A percentile compares a stretch with the other conserved stretches of the same genome.
Evolutionary conservation across 2,329 filamentous ascomycete species (phyloP).

Genomic region (Pestalotiopsis sp.): DNA sequence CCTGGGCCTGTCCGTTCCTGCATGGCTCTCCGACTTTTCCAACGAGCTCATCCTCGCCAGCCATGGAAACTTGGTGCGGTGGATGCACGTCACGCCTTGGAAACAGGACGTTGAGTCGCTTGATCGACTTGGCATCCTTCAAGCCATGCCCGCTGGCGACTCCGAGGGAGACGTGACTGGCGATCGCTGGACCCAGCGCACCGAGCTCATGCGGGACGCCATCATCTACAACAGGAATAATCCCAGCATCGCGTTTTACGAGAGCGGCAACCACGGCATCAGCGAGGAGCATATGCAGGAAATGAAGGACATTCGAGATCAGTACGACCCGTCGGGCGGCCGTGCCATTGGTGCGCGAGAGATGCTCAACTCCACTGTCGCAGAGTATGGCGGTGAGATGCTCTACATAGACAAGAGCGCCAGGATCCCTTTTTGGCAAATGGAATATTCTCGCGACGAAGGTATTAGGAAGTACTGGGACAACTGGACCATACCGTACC

Average conservation of each 20-base stretch:
- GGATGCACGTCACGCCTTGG: constrained; percentile 10
- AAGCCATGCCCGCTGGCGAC: constrained; percentile 3
- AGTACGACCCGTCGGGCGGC: neutral
- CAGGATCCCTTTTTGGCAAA: constrained; percentile 4
- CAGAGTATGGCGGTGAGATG: constrained; percentile 7
- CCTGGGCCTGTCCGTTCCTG: neutral
- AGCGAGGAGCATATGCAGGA: constrained; percentile 7
- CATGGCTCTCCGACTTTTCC: constrained; percentile 6
- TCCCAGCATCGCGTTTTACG: neutral
- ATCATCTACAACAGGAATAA: constrained; percentile 10
- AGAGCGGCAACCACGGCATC: constrained; percentile 5
- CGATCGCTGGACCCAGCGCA: constrained; percentile 1
- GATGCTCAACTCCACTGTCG: constrained; percentile 1
- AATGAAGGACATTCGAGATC: constrained; percentile 10
- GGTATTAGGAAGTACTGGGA: constrained; percentile 5
- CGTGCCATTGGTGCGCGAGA: constrained; percentile 1
- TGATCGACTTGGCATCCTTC: constrained; percentile 7
- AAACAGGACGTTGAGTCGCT: constrained; percentile 10
- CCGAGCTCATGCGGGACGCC: constrained; percentile 5
- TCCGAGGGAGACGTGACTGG: neutral
- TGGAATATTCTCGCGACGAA: constrained; percentile 7
- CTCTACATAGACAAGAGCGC: constrained; percentile 4
- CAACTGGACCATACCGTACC: neutral
- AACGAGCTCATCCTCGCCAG: constrained; percentile 1
- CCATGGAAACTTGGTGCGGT: neutral